Evolutionary conservation across 2,329 filamentous ascomycete species (phyloP), one percentile per base, ranked within the genome.

Genomic region (Exophiala alcalophila): DNA sequence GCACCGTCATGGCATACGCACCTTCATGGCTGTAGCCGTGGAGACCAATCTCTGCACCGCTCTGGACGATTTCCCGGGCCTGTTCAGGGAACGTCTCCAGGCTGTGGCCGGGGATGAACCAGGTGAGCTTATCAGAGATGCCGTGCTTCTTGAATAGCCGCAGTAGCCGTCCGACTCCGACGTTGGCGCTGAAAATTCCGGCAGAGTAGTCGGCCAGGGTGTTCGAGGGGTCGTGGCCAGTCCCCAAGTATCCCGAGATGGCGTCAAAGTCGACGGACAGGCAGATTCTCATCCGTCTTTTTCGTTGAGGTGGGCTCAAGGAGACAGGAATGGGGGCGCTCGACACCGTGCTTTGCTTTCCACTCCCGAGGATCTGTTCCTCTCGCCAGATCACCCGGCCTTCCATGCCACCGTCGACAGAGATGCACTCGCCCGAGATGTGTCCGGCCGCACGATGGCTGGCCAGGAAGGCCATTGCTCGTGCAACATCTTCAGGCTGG

Each of bases 41-140:
- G 1, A 73, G 57, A 10, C 55, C 57, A 31, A 58, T 56, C 29
- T 58, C 56, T 4, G 67, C 69, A 5, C 77, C 75, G 21, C 69
- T 72, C 4, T 71, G 65, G 2, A 77, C 60, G 15, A 81, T 74
- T 31, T 65, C 63, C 36, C 63, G 60, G 2, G 73, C 72, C 41
- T 78, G 66, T 2, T 62, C 57, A 0, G 76, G 76, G 48, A 80
- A 80, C 7, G 70, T 77, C 50, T 81, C 77, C 36, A 76, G 66
- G 0, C 70, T 75, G 60, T 81, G 77, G 32, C 77, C 76, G 0
- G 77, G 77, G 8, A 80, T 70, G 54, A 78, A 80, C 77, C 76
- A 80, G 3, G 76, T 79, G 19, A 75, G 66, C 45, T 72, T 73
- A 19, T 76, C 65, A 3, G 73, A 62, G 16, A 80, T 69, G 1